Base-by-base conservation (phyloP, 2,329 filamentous ascomycete species). In the Phaeophleospora eucalypticola region DNA sequence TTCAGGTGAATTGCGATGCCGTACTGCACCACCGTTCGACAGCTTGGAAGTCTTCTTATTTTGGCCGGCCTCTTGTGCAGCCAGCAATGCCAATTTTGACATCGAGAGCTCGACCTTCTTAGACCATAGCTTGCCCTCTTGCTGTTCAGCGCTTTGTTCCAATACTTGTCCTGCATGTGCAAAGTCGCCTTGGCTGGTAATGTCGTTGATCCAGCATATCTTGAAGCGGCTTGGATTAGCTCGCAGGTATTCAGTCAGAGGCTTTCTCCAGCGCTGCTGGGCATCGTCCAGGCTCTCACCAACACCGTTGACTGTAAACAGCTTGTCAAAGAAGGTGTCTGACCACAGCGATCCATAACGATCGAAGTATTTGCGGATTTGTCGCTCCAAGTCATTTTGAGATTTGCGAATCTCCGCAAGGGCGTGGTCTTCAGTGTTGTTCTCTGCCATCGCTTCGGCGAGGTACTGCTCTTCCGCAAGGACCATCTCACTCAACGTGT, bases 131-230 rank as follows among this genome's bases (percentile, higher is more conserved):
- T 90, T 85, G 43, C 81, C 79, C 65, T 96, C 90, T 44, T 82
- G 80, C 41, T 77, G 76, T 16, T 84, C 71, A 0, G 87, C 89
- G 16, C 90, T 75, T 6, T 80, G 73, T 36, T 86, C 73, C 38
- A 98, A 76, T 0, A 83, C 85, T 35, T 81, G 71, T 4, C 85
- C 83, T 9, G 91, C 90, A 46, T 81, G 78, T 10, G 80, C 74
- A 53, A 89, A 89, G 58, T 95, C 82, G 48, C 82, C 77, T 63
- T 93, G 87, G 18, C 80, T 78, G 50, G 83, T 76, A 6, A 97
- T 78, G 63, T 97, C 90, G 64, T 98, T 94, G 70, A 98, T 95
- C 93, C 93, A 98, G 40, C 84, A 83, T 36, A 98, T 76, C 59
- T 88, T 88, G 20, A 84, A 83, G 52, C 89, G 81, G 52, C 83